Conservation (phyloP, 176 grass and related monocot species). For the Miscanthus lutarioriparius region DNA sequence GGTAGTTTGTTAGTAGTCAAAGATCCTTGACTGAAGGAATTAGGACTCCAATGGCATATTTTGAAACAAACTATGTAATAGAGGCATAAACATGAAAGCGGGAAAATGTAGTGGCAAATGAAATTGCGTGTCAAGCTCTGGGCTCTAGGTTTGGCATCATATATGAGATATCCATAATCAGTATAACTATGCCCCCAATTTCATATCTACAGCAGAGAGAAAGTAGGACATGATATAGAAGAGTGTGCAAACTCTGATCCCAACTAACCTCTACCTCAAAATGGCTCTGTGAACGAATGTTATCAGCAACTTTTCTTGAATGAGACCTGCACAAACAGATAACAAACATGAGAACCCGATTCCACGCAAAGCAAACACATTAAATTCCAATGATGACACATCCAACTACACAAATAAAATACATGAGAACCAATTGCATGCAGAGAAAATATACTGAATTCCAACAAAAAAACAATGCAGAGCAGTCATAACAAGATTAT, state of each 20-base stretch:
- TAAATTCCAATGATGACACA: background rate
- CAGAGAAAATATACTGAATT: background rate
- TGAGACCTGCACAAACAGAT: constrained; percentile 51
- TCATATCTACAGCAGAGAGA: background rate
- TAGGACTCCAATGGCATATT: background rate
- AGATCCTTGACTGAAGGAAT: background rate
- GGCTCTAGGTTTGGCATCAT: background rate
- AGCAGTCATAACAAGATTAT: background rate
- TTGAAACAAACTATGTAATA: background rate
- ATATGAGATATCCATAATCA: background rate
- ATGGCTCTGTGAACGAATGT: constrained; percentile 55
- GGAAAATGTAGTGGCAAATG: background rate
- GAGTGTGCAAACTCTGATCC: background rate
- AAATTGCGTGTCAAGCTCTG: background rate
- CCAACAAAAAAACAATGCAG: background rate
- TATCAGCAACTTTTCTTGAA: constrained; percentile 62
- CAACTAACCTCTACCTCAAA: constrained; percentile 70
- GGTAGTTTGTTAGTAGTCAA: too few species aligned
- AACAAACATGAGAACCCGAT: constrained; percentile 16
- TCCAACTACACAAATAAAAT: constrained; percentile 46
- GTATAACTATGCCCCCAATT: background rate
- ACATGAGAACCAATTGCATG: constrained; percentile 3
- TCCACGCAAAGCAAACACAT: background rate
- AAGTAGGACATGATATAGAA: background rate
- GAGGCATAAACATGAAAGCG: background rate